Conservation (phyloP, 1,284 basidiomycete genomes). For the Malassezia slooffiae region DNA sequence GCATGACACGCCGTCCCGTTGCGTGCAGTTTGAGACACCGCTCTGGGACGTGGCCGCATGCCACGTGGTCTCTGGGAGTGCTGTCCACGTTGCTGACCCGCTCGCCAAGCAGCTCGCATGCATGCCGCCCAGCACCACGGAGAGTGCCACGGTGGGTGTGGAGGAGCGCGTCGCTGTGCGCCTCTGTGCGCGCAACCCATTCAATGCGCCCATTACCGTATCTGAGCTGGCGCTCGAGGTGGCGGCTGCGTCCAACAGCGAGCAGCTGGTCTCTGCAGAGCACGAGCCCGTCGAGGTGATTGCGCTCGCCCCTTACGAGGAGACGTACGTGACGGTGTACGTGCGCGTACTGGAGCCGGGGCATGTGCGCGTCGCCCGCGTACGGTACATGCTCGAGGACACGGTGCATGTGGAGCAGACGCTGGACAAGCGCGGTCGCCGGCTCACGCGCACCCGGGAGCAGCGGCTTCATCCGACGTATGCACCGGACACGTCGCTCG, state of each 20-base stretch:
- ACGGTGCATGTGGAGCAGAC: constrained; percentile 48
- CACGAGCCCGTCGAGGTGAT: background rate
- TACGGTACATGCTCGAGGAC: constrained; percentile 48
- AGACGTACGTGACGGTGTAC: background rate
- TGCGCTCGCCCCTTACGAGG: constrained; percentile 1
- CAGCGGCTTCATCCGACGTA: constrained; percentile 48
- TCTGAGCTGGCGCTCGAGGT: background rate
- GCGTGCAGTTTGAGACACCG: background rate
- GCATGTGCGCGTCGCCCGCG: constrained; percentile 30
- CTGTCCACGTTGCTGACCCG: background rate
- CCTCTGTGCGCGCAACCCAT: constrained; percentile 6
- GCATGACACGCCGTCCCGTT: background rate
- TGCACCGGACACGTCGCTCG: constrained; percentile 47
- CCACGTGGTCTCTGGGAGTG: background rate
- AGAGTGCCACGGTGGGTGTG: background rate
- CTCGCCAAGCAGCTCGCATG: too few species aligned
- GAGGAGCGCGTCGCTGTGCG: background rate
- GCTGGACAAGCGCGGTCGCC: constrained; percentile 46
- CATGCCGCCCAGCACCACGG: too few species aligned
- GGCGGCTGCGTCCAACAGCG: too few species aligned
- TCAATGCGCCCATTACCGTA: background rate
- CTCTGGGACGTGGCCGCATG: background rate
- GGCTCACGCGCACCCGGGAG: constrained; percentile 48
- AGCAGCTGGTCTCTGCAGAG: background rate
- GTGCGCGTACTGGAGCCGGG: background rate